Evolutionary conservation across 2,329 filamentous ascomycete species (phyloP), one percentile per base, ranked within the genome.

Genomic region (Magnaporthiopsis poae): DNA sequence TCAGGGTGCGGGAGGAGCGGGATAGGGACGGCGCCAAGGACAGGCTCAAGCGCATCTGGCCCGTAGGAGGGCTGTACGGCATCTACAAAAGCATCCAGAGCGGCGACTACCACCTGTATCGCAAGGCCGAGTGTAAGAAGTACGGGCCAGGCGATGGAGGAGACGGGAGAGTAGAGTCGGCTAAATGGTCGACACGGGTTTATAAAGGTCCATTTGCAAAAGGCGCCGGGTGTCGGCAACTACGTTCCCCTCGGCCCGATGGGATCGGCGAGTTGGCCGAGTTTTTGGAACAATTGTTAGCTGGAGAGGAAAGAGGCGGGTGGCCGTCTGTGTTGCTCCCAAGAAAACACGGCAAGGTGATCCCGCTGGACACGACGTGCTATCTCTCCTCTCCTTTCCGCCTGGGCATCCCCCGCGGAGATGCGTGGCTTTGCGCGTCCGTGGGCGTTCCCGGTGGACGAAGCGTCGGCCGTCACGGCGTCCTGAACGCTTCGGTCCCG

Each of bases 51-150:
- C 77, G 77, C 18, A 76, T 76, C 66, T 82, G 82, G 80, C 86
- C 86, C 0, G 71, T 88, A 21, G 84, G 82, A 0, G 86, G 86
- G 0, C 72, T 88, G 2, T 85, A 84, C 66, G 87, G 87, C 1
- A 83, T 89, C 65, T 82, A 77, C 72, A 84, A 84, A 75, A 81
- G 83, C 52, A 86, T 89, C 65, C 75, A 79, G 72, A 87, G 85
- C 72, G 78, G 78, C 69, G 84, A 86, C 66, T 86, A 85, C 68
- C 73, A 79, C 73, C 75, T 86, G 66, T 83, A 86, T 70, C 78
- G 84, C 18, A 73, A 77, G 56, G 82, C 83, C 0, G 74, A 77
- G 71, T 86, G 84, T 31, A 84, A 84, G 82, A 76, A 82, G 64
- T 60, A 35, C 61, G 7, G 60, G 64, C 31, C 4, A 31, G 31